A percentile compares a stretch with the other conserved stretches of the same genome.
phyloP scores from a whole-genome alignment of 2,329 filamentous ascomycete species.

The Hypomyces rosellus region DNA sequence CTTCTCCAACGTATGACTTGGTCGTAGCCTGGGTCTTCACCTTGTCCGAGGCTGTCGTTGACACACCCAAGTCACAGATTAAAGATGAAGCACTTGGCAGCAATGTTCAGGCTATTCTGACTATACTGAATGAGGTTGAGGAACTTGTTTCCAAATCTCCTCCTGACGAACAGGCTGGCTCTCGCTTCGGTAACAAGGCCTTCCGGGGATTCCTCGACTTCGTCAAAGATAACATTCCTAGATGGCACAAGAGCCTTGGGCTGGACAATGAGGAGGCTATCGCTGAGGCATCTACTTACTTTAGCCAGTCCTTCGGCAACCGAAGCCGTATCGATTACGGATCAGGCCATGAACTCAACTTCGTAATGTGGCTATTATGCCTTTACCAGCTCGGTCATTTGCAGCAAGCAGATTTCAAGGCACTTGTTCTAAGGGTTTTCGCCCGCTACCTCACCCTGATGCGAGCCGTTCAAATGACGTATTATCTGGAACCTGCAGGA shows the following conservation, averaged over 20 bases:
- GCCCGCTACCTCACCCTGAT: conserved; percentile 77
- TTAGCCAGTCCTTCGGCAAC: conserved; percentile 81
- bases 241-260: conserved; percentile 60
- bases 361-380: conserved; percentile 93
- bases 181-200: conserved; percentile 88
- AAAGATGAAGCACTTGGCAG: conserved; percentile 51
- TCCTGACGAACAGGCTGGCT: conserved; percentile 78
- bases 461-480: conserved; percentile 81
- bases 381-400: conserved; percentile 73
- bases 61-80: conserved; percentile 59
- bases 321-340: conserved; percentile 88
- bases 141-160: conserved; percentile 62
- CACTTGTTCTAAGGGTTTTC: conserved; percentile 73
- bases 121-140: conserved; percentile 64
- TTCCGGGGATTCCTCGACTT: conserved; percentile 78
- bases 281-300: conserved; percentile 70
- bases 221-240: conserved; percentile 46
- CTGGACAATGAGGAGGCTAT: conserved; percentile 47
- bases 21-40: conserved; percentile 81
- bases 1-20: conserved; percentile 68
- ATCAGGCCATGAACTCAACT: conserved; percentile 95
- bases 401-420: conserved; percentile 58
- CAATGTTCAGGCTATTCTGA: conserved; percentile 56
- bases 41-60: conserved; percentile 73
- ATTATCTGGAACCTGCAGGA: conserved; percentile 94